Evolutionary conservation across 2,329 filamentous ascomycete species (phyloP), one percentile per base, ranked within the genome.

Genomic region (Colletotrichum liriopes): DNA sequence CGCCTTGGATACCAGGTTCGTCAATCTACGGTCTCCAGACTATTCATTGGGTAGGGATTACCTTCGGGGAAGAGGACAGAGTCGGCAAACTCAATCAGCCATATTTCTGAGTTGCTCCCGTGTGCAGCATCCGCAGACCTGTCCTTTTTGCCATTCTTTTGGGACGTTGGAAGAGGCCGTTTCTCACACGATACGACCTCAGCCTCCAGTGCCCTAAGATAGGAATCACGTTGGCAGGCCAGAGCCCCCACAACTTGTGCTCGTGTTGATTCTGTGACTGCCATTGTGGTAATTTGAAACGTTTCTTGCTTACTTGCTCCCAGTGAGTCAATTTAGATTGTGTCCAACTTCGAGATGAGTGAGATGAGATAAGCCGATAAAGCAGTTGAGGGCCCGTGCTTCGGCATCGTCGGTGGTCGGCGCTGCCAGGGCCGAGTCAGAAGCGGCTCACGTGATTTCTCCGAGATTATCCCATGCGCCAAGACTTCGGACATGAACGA

Each of bases 61-160:
- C 79, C 79, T 74, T 81, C 79, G 0, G 79, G 79, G 1, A 81
- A 81, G 0, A 81, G 49, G 0, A 81, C 76, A 4, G 79, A 81
- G 14, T 81, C 79, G 1, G 74, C 71, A 54, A 77, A 81, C 29
- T 81, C 79, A 8, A 81, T 75, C 2, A 80, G 54, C 79, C 79
- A 81, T 47, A 68, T 67, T 20, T 79, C 77, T 2, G 62, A 45
- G 23, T 4, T 37, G 26, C 7, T 45, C 16, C 60, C 65, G 1
- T 45, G 23, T 7, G 54, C 54, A 1, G 67, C 37, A 1, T 73
- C 45, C 6, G 55, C 67, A n/a, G 72, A 39, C 49, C 78, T 76
- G 1, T 75, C 74, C 41, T 78, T 77, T 51, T 43, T 54, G 43
- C 68, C 52, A n/a, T 74, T 73, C 16, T 65, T 52, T 0, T 52